These are phyloP conservation scores for Symbiodinium pilosum DNA, from an alignment of 73 alveolate genomes.

Conservation along the genomic window DNA sequence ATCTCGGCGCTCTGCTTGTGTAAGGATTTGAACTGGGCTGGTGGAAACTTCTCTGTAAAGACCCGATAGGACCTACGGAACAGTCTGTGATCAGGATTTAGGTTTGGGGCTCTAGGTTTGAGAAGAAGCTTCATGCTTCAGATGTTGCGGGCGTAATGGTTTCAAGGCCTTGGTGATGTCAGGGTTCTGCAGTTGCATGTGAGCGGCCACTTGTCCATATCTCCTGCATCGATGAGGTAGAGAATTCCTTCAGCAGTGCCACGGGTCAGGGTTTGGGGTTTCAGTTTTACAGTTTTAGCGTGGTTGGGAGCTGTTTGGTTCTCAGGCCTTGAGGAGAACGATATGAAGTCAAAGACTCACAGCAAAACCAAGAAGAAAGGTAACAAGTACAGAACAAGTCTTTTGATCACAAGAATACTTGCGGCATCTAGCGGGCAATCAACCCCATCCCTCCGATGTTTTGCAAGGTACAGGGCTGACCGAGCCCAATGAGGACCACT, in stretches of 20 bases:
- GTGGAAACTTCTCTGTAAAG: not conserved
- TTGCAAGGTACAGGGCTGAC: too few relatives aligned
- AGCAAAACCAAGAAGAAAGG: too few relatives aligned
- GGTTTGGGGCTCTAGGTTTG: not conserved
- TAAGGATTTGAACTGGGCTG: not conserved
- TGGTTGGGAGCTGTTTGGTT: not conserved
- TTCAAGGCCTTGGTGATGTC: too few relatives aligned
- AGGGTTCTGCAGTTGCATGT: not conserved
- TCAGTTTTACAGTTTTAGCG: conserved; percentile 14
- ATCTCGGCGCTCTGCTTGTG: not conserved
- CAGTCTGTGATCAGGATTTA: not conserved
- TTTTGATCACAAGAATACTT: too few relatives aligned
- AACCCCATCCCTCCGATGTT: too few relatives aligned
- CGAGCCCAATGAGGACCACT: too few relatives aligned
- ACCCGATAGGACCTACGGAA: too few relatives aligned
- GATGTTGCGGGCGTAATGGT: too few relatives aligned
- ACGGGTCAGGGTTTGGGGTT: not conserved
- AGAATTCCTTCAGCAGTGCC: conserved; percentile 4
- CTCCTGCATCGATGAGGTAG: conserved; percentile 36
- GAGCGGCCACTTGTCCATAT: conserved; percentile 20
- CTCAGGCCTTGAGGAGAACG: not conserved
- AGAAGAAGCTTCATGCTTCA: too few relatives aligned
- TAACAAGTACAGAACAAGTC: too few relatives aligned
- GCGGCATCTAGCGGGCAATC: too few relatives aligned
- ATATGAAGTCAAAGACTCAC: too few relatives aligned